A percentile compares a stretch with the other conserved stretches of the same genome.
Conservation (phyloP, 1,284 basidiomycete genomes). For the Ceratobasidium sp. region DNA sequence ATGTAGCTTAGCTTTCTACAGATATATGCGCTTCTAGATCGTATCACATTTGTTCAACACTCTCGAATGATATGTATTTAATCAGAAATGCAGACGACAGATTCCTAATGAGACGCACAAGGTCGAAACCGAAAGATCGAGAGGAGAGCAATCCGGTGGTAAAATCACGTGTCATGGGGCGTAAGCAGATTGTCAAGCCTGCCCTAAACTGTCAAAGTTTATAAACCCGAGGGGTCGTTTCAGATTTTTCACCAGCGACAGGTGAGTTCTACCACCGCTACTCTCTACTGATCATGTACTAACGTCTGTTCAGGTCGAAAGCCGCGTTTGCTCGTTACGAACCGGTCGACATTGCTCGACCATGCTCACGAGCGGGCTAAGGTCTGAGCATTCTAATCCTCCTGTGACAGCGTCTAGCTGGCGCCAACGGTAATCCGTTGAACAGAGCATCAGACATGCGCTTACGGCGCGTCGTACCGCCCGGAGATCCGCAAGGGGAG, state of each 20-base stretch:
- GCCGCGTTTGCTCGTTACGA: constrained; percentile 26
- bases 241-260: constrained; percentile 1
- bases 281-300: too few species aligned
- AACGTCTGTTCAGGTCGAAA: neutral
- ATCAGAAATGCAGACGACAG: too few species aligned
- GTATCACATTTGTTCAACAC: too few species aligned
- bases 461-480: constrained; percentile 7
- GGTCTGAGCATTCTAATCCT: constrained; percentile 28
- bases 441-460: constrained; percentile 32
- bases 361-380: constrained; percentile 16
- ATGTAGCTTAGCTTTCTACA: too few species aligned
- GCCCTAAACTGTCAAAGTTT: neutral
- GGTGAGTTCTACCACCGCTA: neutral
- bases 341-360: constrained; percentile 3
- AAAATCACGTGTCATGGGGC: too few species aligned
- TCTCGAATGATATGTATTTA: too few species aligned
- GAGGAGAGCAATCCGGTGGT: too few species aligned
- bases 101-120: too few species aligned
- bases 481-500: constrained; percentile 30
- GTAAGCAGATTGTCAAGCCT: neutral
- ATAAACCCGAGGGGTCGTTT: neutral
- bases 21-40: too few species aligned
- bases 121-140: too few species aligned
- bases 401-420: constrained; percentile 23
- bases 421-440: constrained; percentile 23